phyloP scores from a whole-genome alignment of 2,329 filamentous ascomycete genomes.

The Fusarium miscanthi region DNA sequence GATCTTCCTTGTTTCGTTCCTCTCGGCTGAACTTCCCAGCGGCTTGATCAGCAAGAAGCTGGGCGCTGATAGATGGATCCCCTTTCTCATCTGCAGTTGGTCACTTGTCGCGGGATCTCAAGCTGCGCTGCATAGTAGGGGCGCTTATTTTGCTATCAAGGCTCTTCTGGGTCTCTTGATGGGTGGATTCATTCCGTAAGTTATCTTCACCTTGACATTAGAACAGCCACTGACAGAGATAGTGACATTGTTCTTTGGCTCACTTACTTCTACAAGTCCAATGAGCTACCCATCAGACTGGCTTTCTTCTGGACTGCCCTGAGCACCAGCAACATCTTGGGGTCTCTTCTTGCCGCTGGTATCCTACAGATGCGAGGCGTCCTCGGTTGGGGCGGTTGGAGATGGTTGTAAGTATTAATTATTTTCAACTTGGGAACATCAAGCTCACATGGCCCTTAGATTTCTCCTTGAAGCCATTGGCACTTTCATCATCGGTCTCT shows the following conservation, averaged over 20 bases:
- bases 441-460: background rate
- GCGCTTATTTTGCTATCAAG: conserved; percentile 55
- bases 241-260: conserved; percentile 70
- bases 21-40: conserved; percentile 61
- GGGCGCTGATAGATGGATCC: conserved; percentile 60
- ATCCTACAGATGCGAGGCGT: conserved; percentile 54
- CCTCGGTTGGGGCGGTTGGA: conserved; percentile 53
- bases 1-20: conserved; percentile 58
- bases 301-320: conserved; percentile 78
- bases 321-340: conserved; percentile 64
- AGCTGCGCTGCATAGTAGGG: conserved; percentile 50
- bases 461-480: conserved; percentile 64
- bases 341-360: conserved; percentile 60
- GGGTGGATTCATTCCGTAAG: conserved; percentile 63
- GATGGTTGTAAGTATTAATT: conserved; percentile 47
- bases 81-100: conserved; percentile 55
- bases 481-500: conserved; percentile 56
- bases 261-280: conserved; percentile 80
- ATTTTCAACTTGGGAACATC: fast-evolving
- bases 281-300: conserved; percentile 74
- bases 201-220: fast-evolving
- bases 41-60: conserved; percentile 63
- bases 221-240: background rate
- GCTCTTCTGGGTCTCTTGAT: conserved; percentile 59
- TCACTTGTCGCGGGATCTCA: conserved; percentile 54